These are phyloP conservation scores for Astragalus glycyphyllos DNA, from an alignment of 306 rosid genomes.

Conservation along the genomic window DNA sequence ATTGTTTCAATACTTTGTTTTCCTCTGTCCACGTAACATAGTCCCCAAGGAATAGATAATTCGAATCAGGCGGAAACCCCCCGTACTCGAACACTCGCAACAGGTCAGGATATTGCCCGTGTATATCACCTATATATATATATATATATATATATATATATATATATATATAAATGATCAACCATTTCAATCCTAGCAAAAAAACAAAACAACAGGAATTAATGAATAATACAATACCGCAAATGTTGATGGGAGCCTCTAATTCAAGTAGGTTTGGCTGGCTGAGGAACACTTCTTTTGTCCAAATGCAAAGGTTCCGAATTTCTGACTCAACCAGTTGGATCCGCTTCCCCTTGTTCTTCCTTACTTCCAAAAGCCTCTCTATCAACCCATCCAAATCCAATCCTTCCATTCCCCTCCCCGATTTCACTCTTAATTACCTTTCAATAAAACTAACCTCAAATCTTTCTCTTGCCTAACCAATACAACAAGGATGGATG, in stretches of 20 bases:
- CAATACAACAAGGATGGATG: too few species aligned
- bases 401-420: constrained; percentile 80
- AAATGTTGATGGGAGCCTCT: constrained; percentile 91
- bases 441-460: too few species aligned
- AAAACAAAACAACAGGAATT: too few species aligned
- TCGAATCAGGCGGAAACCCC: constrained; percentile 84
- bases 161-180: too few species aligned
- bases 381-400: constrained; percentile 81
- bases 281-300: constrained; percentile 72
- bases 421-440: background rate
- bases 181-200: too few species aligned
- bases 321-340: constrained; percentile 76
- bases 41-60: constrained; percentile 87
- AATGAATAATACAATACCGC: constrained; percentile 55
- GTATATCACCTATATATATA: constrained; percentile 82
- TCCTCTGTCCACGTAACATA: constrained; percentile 96
- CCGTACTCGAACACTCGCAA: constrained; percentile 78
- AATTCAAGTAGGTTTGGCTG: constrained; percentile 85
- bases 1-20: constrained; percentile 90
- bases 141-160: too few species aligned
- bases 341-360: constrained; percentile 69
- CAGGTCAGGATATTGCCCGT: constrained; percentile 89
- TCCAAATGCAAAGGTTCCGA: constrained; percentile 71
- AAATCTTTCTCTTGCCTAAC: too few species aligned
- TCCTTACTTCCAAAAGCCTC: constrained; percentile 76